Conservation (phyloP, 1,139 yeast species). For the Meyerozyma carpophila region DNA sequence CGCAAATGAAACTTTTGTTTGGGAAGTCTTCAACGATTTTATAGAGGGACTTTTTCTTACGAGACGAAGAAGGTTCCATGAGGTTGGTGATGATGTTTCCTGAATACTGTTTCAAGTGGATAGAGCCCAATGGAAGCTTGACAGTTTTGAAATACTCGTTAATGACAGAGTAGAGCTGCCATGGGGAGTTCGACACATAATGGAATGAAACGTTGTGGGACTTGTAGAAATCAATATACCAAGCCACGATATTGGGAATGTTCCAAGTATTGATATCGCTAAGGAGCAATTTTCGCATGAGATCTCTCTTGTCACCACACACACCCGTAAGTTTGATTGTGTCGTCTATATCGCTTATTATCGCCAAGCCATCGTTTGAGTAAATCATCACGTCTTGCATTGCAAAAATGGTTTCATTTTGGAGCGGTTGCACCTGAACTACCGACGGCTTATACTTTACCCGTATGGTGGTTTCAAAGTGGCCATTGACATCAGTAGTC, state of each 20-base stretch:
- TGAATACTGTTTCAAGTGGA: conserved; percentile 80
- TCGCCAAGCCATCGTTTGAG: conserved; percentile 51
- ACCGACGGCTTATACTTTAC: conserved; percentile 54
- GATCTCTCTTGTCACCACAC: conserved; percentile 75
- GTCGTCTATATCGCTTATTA: conserved; percentile 92
- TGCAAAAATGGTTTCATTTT: conserved; percentile 42
- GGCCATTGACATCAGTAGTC: conserved; percentile 56
- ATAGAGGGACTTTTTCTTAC: conserved; percentile 63
- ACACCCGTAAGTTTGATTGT: conserved; percentile 90
- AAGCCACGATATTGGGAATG: conserved; percentile 66
- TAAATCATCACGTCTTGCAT: conserved; percentile 42
- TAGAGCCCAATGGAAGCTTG: conserved; percentile 67
- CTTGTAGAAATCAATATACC: conserved; percentile 48
- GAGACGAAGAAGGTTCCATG: conserved; percentile 80
- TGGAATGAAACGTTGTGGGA: conserved; percentile 57
- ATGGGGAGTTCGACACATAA: conserved; percentile 93
- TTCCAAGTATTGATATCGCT: conserved; percentile 60
- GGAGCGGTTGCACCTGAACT: conserved; percentile 34
- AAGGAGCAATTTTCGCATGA: conserved; percentile 72
- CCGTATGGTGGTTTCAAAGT: conserved; percentile 43
- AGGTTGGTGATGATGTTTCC: conserved; percentile 78
- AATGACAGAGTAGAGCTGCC: conserved; percentile 74
- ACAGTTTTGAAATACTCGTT: conserved; percentile 50
- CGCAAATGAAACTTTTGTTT: conserved; percentile 64
- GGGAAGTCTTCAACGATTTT: conserved; percentile 75